Base-by-base conservation (phyloP, 331 rosid genomes). In the Stylosanthes scabra region DNA sequence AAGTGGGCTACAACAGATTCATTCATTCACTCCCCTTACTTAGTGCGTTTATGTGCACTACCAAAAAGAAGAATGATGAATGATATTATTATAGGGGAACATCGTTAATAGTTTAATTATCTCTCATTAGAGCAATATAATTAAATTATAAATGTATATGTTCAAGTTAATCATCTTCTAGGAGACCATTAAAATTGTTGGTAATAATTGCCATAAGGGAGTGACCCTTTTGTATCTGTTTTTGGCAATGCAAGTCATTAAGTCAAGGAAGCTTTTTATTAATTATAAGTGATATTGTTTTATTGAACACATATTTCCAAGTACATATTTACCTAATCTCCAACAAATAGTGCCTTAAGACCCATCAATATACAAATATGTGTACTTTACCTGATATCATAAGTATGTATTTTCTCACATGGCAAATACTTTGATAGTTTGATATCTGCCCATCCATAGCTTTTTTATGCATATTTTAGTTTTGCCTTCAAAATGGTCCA, bases 1-100 rank as follows among this genome's bases (percentile, higher is more conserved):
- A 63, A 84, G 91, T 85, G 88, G 92, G 78, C 76, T 66, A 80
- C 83, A 83, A 80, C 83, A 82, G 70, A 76, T 1, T 57, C 67
- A 20, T 20, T 20, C 25, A 20, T 20, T 20, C 25, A 20, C 25
- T 20, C 25, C 40, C 55, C 72, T 73, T 68, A 63, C 72, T 73
- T 68, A 63, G 82, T 84, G 85, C 85, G 72, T 34, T 6, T 34
- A 34, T 34, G 39, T 70, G 88, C 88, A 82, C 87, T 78, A 78
- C 46, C 75, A 72, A 86, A 74, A 86, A 44, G 34, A 55, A 65
- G 67, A 13, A 34, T 34, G 39, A 34, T 34, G 1, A 20, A 20
- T 20, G 25, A 20, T 20, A 20, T 20, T 20, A 1, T 34, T 34
- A 34, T 34, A 55, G 57, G 59, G 69, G 59, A 74, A 84, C 86